These are phyloP conservation scores for Thermomucor indicae-seudaticae DNA, from an alignment of 371 early-diverging fungal genomes.

Conservation along the genomic window DNA sequence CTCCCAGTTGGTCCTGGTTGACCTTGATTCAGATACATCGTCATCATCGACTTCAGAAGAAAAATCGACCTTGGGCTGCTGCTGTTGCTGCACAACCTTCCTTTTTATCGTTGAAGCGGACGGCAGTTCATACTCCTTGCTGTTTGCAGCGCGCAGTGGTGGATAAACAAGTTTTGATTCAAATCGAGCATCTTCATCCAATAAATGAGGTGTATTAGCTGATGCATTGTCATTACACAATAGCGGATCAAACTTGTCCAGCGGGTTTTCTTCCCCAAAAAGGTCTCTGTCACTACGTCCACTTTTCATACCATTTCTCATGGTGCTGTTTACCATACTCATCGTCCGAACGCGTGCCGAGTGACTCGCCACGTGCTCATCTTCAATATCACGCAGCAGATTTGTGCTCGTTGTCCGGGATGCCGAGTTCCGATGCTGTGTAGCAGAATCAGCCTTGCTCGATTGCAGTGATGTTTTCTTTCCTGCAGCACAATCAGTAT, in stretches of 20 bases:
- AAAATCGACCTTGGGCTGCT: too few relatives aligned
- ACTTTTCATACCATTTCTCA: not conserved
- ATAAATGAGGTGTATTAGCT: not conserved
- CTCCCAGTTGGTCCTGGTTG: constrained; percentile 4
- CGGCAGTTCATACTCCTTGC: not conserved
- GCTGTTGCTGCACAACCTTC: constrained; percentile 2
- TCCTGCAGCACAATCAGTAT: too few relatives aligned
- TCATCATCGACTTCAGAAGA: not conserved
- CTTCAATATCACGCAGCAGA: too few relatives aligned
- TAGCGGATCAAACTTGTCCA: constrained; percentile 11
- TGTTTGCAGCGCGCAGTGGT: constrained; percentile 2
- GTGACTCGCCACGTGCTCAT: constrained; percentile 4
- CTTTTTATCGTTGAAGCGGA: not conserved
- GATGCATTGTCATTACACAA: constrained; percentile 4
- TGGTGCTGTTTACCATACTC: constrained; percentile 1
- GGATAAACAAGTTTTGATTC: not conserved
- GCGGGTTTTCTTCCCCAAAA: not conserved
- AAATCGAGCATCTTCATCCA: not conserved
- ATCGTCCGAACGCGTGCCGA: constrained; percentile 9
- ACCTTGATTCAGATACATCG: constrained; percentile 4
- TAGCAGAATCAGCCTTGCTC: too few relatives aligned
- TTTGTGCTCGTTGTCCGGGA: too few relatives aligned
- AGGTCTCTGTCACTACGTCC: not conserved
- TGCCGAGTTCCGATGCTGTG: too few relatives aligned
- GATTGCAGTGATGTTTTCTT: too few relatives aligned